Conservation (phyloP, 257 asterid genomes). For the Knoxia roxburghii region DNA sequence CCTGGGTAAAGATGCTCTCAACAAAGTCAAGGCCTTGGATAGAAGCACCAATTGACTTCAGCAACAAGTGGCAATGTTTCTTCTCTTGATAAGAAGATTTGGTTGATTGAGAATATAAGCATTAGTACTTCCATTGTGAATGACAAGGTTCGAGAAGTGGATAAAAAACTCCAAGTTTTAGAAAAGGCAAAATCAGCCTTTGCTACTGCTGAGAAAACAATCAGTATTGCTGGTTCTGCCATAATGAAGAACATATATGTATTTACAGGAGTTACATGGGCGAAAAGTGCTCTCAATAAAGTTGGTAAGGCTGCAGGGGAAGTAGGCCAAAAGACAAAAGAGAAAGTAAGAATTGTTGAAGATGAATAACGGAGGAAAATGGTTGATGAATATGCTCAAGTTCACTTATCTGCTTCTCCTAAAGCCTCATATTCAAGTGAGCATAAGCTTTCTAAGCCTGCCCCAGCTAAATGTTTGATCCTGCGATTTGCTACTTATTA, state of each 20-base stretch:
- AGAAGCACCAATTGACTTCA: slow-evolving; percentile 76
- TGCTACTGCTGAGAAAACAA: slow-evolving; percentile 82
- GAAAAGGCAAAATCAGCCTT: slow-evolving; percentile 83
- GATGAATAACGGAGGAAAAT: slow-evolving; percentile 75
- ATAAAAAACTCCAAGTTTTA: slow-evolving; percentile 77
- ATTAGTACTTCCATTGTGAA: slow-evolving; percentile 71
- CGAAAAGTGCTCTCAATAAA: slow-evolving; percentile 66
- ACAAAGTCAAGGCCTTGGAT: slow-evolving; percentile 69
- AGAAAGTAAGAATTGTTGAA: slow-evolving; percentile 70
- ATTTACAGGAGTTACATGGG: slow-evolving; percentile 82
- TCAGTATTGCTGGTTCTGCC: slow-evolving; percentile 72
- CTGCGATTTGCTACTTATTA: slow-evolving; percentile 36
- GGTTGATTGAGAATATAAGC: slow-evolving; percentile 68
- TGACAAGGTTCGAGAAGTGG: slow-evolving; percentile 77
- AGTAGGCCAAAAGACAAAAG: slow-evolving; percentile 76
- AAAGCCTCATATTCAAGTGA: slow-evolving; percentile 47
- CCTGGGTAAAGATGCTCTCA: slow-evolving; percentile 77
- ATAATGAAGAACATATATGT: slow-evolving; percentile 86
- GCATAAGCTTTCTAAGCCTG: slow-evolving; percentile 58
- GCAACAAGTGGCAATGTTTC: slow-evolving; percentile 78
- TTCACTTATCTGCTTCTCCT: slow-evolving; percentile 77
- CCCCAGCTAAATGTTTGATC: slow-evolving; percentile 52
- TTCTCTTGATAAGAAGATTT: slow-evolving; percentile 64
- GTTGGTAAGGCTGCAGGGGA: slow-evolving; percentile 88
- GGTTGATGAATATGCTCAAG: slow-evolving; percentile 81